Conservation (phyloP, 1,284 basidiomycete genomes). For the Sanghuangporus sanghuang region DNA sequence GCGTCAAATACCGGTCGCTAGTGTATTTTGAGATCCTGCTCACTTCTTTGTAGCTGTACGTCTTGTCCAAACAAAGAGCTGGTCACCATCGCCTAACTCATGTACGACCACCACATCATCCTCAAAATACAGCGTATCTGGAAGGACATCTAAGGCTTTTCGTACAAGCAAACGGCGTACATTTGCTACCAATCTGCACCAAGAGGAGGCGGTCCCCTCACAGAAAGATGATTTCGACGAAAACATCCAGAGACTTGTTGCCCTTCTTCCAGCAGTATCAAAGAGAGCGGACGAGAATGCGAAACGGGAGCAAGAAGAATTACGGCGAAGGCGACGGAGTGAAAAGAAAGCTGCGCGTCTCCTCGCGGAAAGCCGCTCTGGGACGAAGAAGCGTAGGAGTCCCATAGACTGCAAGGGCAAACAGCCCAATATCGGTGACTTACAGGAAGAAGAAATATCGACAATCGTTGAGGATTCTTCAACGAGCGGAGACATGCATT, state of each 20-base stretch:
- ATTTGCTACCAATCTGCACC: not conserved
- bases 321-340: not conserved
- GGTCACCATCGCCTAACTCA: constrained; percentile 7
- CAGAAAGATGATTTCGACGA: not conserved
- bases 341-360: not conserved
- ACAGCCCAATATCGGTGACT: not conserved
- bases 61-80: not conserved
- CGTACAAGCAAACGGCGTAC: not conserved
- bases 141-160: not conserved
- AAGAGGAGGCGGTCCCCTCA: not conserved
- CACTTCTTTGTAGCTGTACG: not conserved
- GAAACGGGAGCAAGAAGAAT: constrained; percentile 1
- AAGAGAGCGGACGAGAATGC: constrained; percentile 5
- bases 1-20: not conserved
- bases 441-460: not conserved
- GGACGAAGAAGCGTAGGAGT: not conserved
- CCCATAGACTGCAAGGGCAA: not conserved
- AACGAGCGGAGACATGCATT: not conserved
- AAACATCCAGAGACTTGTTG: not conserved
- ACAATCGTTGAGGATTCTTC: not conserved
- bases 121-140: not conserved
- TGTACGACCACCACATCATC: not conserved
- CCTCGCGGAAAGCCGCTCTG: not conserved
- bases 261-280: constrained; percentile 3
- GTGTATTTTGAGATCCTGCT: not conserved